Conservation (phyloP, 1,284 basidiomycete species). For the Cryptococcus sp. region DNA sequence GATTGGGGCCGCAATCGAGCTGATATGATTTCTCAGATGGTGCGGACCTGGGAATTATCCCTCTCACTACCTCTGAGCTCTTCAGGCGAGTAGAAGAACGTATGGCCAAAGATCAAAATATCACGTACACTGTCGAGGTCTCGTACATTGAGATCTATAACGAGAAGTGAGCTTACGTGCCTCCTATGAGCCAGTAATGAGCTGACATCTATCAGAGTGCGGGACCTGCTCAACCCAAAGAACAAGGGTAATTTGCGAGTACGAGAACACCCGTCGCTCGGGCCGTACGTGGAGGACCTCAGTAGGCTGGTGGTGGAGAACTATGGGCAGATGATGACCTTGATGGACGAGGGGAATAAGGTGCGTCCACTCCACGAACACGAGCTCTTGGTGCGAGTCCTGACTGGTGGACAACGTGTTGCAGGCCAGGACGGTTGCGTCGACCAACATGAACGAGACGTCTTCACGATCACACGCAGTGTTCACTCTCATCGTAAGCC, state of each 20-base stretch:
- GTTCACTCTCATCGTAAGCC: slow-evolving; percentile 73
- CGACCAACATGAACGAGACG: slow-evolving; percentile 99
- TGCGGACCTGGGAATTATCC: slow-evolving; percentile 94
- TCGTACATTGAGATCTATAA: slow-evolving; percentile 98
- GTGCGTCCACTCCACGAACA: slow-evolving; percentile 26
- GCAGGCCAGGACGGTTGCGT: slow-evolving; percentile 87
- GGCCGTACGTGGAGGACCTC: slow-evolving; percentile 96
- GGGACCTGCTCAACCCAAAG: slow-evolving; percentile 94
- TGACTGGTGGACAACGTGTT: no score
- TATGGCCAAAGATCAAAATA: slow-evolving; percentile 62
- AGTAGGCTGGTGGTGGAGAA: slow-evolving; percentile 87
- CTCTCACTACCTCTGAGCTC: slow-evolving; percentile 87
- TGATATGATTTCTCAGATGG: slow-evolving; percentile 62
- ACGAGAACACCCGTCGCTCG: slow-evolving; percentile 88
- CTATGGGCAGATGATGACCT: slow-evolving; percentile 93
- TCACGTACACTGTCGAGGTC: slow-evolving; percentile 87
- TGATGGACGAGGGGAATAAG: slow-evolving; percentile 99
- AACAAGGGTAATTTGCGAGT: slow-evolving; percentile 92
- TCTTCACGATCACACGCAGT: slow-evolving; percentile 97
- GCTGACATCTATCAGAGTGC: slow-evolving; percentile 52
- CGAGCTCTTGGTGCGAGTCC: neutral
- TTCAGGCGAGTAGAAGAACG: slow-evolving; percentile 77
- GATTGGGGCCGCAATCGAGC: neutral
- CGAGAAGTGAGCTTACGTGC: slow-evolving; percentile 61
- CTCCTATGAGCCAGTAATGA: neutral